These are phyloP conservation scores for Alternaria sp. DNA, from an alignment of 2,329 filamentous ascomycete genomes.

Conservation along the genomic window DNA sequence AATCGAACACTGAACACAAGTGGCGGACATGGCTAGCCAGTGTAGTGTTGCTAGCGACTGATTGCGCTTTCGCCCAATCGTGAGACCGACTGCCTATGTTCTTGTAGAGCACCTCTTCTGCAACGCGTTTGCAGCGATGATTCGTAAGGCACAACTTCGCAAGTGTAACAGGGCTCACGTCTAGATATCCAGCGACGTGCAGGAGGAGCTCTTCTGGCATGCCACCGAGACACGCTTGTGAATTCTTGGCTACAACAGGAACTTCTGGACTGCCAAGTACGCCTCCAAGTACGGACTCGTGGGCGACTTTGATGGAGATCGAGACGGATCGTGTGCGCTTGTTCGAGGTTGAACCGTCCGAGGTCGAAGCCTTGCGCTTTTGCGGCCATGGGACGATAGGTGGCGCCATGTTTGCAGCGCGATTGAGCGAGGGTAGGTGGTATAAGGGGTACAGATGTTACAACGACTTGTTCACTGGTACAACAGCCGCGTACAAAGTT, in stretches of 20 bases:
- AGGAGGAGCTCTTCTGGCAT: conserved; percentile 19
- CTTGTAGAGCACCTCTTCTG: conserved; percentile 6
- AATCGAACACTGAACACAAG: neutral
- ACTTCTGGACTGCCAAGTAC: neutral
- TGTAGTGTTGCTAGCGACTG: neutral
- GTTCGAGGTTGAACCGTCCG: neutral
- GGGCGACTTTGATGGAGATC: neutral
- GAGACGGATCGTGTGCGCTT: conserved; percentile 4
- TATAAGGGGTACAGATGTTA: neutral
- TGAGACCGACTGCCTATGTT: neutral
- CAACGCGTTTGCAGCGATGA: conserved; percentile 12
- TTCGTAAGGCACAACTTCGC: conserved; percentile 8
- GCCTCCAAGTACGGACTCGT: neutral
- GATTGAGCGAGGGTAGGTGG: neutral
- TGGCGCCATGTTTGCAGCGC: neutral
- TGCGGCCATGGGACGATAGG: neutral
- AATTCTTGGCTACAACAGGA: neutral
- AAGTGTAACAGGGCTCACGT: neutral
- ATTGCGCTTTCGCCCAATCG: neutral
- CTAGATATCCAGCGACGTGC: neutral
- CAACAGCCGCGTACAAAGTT: neutral
- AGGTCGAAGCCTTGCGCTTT: conserved; percentile 12
- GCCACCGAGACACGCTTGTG: conserved; percentile 7
- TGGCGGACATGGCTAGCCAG: conserved; percentile 1
- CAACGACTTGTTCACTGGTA: neutral